A percentile compares a stretch with the other conserved stretches of the same genome.
Evolutionary conservation across 805 yeast species (phyloP).

Genomic region (Lipomyces spencermartinsiae): DNA sequence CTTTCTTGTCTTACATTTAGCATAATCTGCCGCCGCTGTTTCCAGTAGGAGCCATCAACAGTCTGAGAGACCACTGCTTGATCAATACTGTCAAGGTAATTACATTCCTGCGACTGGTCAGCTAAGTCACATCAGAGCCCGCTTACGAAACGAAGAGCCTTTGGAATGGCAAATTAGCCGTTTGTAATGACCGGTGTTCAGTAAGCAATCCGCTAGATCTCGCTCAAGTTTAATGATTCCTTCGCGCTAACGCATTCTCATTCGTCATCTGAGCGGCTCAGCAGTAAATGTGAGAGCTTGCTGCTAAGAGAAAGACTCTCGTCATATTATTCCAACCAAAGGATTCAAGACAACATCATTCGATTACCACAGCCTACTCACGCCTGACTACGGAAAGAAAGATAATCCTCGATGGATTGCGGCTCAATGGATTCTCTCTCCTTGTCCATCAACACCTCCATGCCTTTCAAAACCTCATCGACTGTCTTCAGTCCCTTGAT

Average conservation of each 20-base stretch:
- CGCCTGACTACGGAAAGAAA: background rate
- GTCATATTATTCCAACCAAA: too few relatives aligned
- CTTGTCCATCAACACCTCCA: constrained; percentile 1
- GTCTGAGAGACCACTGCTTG: background rate
- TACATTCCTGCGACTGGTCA: background rate
- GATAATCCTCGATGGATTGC: constrained; percentile 3
- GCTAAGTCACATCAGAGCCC: background rate
- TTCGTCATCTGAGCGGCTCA: too few relatives aligned
- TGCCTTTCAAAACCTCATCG: background rate
- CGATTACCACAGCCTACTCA: background rate
- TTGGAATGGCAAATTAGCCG: constrained; percentile 3
- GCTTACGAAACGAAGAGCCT: background rate
- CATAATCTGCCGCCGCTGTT: background rate
- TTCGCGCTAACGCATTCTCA: too few relatives aligned
- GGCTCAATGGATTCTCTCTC: constrained; percentile 1
- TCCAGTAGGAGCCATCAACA: background rate
- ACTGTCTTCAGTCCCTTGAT: constrained; percentile 3
- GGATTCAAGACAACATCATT: background rate
- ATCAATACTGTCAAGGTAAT: background rate
- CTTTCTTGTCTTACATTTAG: background rate
- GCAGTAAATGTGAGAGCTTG: too few relatives aligned
- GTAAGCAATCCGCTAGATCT: too few relatives aligned
- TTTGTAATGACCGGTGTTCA: too few relatives aligned
- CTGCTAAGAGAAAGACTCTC: too few relatives aligned
- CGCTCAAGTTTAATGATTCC: too few relatives aligned